phyloP scores from a whole-genome alignment of 176 grass and related monocot species.

The Poa annua region DNA sequence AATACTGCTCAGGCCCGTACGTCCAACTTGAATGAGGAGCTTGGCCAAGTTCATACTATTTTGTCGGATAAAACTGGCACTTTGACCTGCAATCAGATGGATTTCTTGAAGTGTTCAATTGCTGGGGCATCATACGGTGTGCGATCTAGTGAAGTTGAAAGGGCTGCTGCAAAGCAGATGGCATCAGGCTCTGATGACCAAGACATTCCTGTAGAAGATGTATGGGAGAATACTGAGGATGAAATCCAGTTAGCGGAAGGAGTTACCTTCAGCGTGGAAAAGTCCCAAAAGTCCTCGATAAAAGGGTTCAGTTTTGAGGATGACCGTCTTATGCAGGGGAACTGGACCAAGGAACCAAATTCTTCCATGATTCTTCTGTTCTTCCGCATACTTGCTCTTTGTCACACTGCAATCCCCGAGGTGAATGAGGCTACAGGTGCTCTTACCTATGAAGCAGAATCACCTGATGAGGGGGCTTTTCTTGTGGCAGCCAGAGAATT shows the following conservation, averaged over 20 bases:
- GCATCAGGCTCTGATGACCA: conserved; percentile 53
- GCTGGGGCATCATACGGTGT: conserved; percentile 87
- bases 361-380: conserved; percentile 64
- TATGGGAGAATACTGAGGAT: conserved; percentile 62
- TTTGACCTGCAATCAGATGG: conserved; percentile 98
- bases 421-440: conserved; percentile 75
- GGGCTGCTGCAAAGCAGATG: conserved; percentile 89
- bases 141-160: conserved; percentile 89
- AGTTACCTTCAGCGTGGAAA: conserved; percentile 54
- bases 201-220: conserved; percentile 48
- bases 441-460: conserved; percentile 93
- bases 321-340: conserved; percentile 84
- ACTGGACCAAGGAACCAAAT: conserved; percentile 85
- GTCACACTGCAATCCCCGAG: conserved; percentile 93
- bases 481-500: conserved; percentile 97
- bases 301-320: conserved; percentile 95
- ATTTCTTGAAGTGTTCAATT: conserved; percentile 97
- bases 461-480: conserved; percentile 95
- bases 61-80: conserved; percentile 97
- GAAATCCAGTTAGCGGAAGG: conserved; percentile 71
- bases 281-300: conserved; percentile 58
- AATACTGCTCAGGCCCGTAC: conserved; percentile 88
- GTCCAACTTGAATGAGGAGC: conserved; percentile 97
- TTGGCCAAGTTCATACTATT: conserved; percentile 94
- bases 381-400: conserved; percentile 91